These are phyloP conservation scores for Mortierella sp. DNA, from an alignment of 371 early-diverging fungal genomes.

Conservation along the genomic window DNA sequence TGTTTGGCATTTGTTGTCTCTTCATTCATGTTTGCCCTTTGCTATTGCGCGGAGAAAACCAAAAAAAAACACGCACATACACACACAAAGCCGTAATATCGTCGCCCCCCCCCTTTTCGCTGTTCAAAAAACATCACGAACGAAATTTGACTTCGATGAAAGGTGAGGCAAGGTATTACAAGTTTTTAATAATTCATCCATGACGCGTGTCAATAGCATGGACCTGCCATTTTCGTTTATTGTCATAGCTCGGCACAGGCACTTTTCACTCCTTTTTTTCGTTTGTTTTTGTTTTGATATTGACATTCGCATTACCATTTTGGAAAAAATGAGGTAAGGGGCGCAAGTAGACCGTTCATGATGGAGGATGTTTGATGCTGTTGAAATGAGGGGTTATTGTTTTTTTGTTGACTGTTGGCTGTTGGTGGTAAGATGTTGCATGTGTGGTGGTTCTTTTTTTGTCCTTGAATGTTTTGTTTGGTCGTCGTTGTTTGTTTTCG, in stretches of 20 bases:
- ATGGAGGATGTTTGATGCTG: background rate
- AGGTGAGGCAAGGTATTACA: background rate
- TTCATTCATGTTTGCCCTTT: background rate
- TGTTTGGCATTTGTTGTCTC: background rate
- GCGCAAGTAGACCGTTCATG: background rate
- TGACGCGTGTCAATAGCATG: background rate
- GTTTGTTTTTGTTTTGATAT: background rate
- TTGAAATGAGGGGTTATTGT: background rate
- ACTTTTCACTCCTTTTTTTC: background rate
- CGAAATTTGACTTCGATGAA: background rate
- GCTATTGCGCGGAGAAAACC: background rate
- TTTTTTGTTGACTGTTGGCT: background rate
- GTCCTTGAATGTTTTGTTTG: background rate
- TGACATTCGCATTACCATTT: background rate
- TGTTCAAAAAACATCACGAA: background rate
- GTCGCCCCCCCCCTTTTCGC: background rate
- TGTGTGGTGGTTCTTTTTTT: background rate
- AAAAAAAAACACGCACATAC: background rate
- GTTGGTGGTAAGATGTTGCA: background rate
- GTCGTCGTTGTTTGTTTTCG: background rate
- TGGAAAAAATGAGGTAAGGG: background rate
- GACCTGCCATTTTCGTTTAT: background rate
- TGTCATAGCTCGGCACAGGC: background rate
- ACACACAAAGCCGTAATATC: background rate
- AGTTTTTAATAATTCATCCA: slow-evolving; percentile 11